phyloP scores from a whole-genome alignment of 352 stramenopile genomes.

The Phytophthora hybrid region DNA sequence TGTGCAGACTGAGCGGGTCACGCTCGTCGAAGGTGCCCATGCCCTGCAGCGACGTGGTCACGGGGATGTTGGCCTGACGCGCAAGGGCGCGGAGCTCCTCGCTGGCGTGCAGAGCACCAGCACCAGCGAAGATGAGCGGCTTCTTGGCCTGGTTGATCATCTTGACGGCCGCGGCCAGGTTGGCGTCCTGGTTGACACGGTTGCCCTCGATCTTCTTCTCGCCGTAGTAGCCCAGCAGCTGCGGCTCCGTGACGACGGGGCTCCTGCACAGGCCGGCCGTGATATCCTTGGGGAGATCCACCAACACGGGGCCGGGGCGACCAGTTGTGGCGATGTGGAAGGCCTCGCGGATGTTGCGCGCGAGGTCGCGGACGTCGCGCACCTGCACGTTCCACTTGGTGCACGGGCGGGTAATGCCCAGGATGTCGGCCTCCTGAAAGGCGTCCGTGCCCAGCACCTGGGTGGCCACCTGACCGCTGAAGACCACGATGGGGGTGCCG shows the following conservation, averaged over 20 bases:
- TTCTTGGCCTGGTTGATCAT: conserved; percentile 96
- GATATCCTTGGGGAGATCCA: conserved; percentile 97
- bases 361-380: conserved; percentile 95
- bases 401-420: conserved; percentile 90
- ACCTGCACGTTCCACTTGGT: conserved; percentile 98
- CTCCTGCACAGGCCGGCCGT: conserved; percentile 82
- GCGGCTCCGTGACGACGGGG: conserved; percentile 74
- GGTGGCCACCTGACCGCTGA: conserved; percentile 95
- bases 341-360: conserved; percentile 95
- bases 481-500: conserved; percentile 94
- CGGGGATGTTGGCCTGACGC: conserved; percentile 94
- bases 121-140: conserved; percentile 95
- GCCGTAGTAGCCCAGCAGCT: conserved; percentile 88
- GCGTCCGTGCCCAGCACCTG: conserved; percentile 92
- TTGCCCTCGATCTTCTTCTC: conserved; percentile 86
- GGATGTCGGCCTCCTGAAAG: conserved; percentile 92
- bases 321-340: conserved; percentile 97
- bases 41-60: conserved; percentile 95
- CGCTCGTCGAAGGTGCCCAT: conserved; percentile 95
- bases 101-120: conserved; percentile 88
- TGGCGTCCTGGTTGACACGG: conserved; percentile 81
- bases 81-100: conserved; percentile 93
- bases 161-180: conserved; percentile 73
- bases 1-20: conserved; percentile 94
- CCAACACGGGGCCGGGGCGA: conserved; percentile 93